Evolutionary conservation across 495 filamentous ascomycete species (phyloP).

Genomic region (Penicillium odoratum): DNA sequence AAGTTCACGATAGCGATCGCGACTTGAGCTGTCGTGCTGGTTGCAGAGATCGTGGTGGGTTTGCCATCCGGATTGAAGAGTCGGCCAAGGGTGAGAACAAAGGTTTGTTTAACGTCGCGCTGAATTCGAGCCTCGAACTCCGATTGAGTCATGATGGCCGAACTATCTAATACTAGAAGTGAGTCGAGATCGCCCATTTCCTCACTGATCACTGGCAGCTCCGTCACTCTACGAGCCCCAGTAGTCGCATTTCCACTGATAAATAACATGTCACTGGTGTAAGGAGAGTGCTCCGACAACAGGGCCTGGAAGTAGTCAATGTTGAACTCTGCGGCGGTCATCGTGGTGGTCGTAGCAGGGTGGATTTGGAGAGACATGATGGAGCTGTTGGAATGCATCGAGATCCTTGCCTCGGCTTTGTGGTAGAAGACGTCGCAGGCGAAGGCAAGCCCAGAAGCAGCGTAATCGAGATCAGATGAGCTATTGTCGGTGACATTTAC

Average conservation of each 20-base stretch:
- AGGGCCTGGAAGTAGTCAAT: constrained; percentile 38
- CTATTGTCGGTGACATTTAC: constrained; percentile 31
- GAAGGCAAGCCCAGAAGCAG: constrained; percentile 33
- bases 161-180: constrained; percentile 35
- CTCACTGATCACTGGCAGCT: constrained; percentile 40
- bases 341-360: constrained; percentile 16
- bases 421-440: constrained; percentile 39
- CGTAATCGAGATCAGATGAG: constrained; percentile 16
- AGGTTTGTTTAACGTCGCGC: constrained; percentile 35
- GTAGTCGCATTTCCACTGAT: constrained; percentile 34
- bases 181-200: constrained; percentile 37
- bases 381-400: constrained; percentile 46
- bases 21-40: constrained; percentile 29
- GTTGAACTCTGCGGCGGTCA: constrained; percentile 33
- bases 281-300: constrained; percentile 35
- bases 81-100: constrained; percentile 37
- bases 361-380: constrained; percentile 30
- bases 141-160: constrained; percentile 30
- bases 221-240: constrained; percentile 31
- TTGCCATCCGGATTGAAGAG: constrained; percentile 35
- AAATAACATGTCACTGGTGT: constrained; percentile 43
- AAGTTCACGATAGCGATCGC: constrained; percentile 36
- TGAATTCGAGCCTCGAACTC: constrained; percentile 36
- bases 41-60: constrained; percentile 26
- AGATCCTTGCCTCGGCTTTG: constrained; percentile 31